phyloP scores from a whole-genome alignment of 176 grass and related monocot species.

The Tuctoria greenei region DNA sequence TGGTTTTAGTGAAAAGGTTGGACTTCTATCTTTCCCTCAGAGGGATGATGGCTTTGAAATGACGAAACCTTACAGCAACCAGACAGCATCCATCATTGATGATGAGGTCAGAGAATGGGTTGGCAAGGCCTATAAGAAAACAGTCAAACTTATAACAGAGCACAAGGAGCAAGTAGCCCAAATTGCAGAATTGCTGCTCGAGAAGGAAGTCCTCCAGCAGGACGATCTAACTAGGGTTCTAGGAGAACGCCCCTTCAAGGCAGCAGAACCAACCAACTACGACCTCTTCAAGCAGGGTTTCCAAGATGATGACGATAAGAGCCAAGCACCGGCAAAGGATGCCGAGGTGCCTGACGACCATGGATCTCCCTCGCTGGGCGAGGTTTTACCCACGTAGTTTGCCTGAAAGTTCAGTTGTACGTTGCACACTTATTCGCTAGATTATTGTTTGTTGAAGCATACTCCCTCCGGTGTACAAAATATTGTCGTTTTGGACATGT shows the following conservation, averaged over 20 bases:
- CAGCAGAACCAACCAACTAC: conserved; percentile 67
- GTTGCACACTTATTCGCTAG: conserved; percentile 24
- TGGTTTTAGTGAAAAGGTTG: conserved; percentile 95
- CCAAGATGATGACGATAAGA: conserved; percentile 59
- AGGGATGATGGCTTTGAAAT: conserved; percentile 93
- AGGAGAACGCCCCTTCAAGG: conserved; percentile 82
- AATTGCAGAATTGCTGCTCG: conserved; percentile 77
- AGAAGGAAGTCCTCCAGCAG: conserved; percentile 97
- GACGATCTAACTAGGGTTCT: conserved; percentile 74
- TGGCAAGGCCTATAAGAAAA: conserved; percentile 69
- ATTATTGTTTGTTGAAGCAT: conserved; percentile 41
- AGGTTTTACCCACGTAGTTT: conserved; percentile 68
- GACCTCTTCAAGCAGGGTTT: conserved; percentile 84
- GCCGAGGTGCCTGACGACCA: conserved; percentile 40
- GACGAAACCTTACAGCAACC: conserved; percentile 90
- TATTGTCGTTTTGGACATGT: too few relatives aligned
- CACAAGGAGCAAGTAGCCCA: conserved; percentile 80
- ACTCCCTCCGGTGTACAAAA: too few relatives aligned
- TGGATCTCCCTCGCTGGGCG: conserved; percentile 44
- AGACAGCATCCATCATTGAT: conserved; percentile 89
- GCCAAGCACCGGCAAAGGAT: conserved; percentile 16
- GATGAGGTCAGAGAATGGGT: conserved; percentile 91
- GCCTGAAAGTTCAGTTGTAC: conserved; percentile 24
- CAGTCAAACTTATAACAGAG: conserved; percentile 63
- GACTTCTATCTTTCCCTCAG: conserved; percentile 92